A percentile compares a stretch with the other conserved stretches of the same genome.
phyloP scores from a whole-genome alignment of 805 yeast species.

The Torulaspora quercuum region DNA sequence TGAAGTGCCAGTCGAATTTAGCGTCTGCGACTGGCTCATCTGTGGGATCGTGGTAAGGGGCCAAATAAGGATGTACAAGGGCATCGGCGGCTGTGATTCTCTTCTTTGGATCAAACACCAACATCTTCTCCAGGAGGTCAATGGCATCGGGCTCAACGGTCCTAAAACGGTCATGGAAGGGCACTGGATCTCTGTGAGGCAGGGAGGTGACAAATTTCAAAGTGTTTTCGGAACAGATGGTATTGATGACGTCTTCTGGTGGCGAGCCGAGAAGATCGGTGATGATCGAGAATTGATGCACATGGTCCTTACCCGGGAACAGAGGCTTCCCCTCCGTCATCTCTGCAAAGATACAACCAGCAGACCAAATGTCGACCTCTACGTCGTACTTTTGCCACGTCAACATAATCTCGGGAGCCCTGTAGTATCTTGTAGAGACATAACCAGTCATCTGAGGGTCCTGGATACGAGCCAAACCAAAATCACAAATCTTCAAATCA shows the following conservation, averaged over 20 bases:
- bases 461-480: slow-evolving; percentile 94
- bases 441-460: slow-evolving; percentile 99
- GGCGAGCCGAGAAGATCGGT: slow-evolving; percentile 96
- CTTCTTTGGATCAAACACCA: slow-evolving; percentile 91
- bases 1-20: slow-evolving; percentile 96
- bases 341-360: slow-evolving; percentile 95
- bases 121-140: slow-evolving; percentile 82
- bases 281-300: slow-evolving; percentile 94
- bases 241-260: slow-evolving; percentile 91
- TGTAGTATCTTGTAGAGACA: slow-evolving; percentile 90
- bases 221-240: slow-evolving; percentile 94
- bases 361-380: slow-evolving; percentile 97
- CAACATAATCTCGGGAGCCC: slow-evolving; percentile 98
- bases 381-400: slow-evolving; percentile 98
- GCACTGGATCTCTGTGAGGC: slow-evolving; percentile 90
- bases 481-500: slow-evolving; percentile 87
- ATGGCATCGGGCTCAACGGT: slow-evolving; percentile 81
- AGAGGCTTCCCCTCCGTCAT: slow-evolving; percentile 97
- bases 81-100: slow-evolving; percentile 92
- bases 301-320: slow-evolving; percentile 98
- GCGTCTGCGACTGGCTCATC: slow-evolving; percentile 95
- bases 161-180: slow-evolving; percentile 76
- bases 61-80: slow-evolving; percentile 82
- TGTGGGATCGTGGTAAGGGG: slow-evolving; percentile 94
- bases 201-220: slow-evolving; percentile 88